phyloP scores from a whole-genome alignment of 441 rosid species.

The Croton setiger region DNA sequence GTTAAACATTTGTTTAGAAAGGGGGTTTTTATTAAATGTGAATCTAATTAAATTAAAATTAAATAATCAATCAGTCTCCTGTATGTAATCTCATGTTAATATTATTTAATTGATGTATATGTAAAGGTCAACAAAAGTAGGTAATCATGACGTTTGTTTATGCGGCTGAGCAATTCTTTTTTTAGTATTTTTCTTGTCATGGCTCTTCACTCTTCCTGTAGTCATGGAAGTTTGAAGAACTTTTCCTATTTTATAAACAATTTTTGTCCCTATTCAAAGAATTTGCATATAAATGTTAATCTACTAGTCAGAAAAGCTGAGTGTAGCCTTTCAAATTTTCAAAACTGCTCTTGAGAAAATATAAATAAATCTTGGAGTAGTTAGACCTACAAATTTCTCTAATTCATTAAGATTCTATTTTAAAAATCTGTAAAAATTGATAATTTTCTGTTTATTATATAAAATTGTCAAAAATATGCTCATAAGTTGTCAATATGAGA shows the following conservation, averaged over 20 bases:
- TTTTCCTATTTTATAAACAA: not conserved
- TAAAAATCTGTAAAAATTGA: not conserved
- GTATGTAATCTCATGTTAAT: not conserved
- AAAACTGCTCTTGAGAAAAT: not conserved
- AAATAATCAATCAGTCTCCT: not conserved
- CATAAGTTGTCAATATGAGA: not conserved
- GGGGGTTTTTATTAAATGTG: too few relatives aligned
- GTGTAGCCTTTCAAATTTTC: not conserved
- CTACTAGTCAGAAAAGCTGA: not conserved
- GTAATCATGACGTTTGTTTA: not conserved
- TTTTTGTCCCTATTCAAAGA: not conserved
- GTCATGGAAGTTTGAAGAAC: not conserved
- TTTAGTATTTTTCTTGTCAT: not conserved
- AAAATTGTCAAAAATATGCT: not conserved
- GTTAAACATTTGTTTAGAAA: too few relatives aligned
- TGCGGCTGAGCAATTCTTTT: not conserved
- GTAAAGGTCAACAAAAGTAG: not conserved
- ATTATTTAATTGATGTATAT: not conserved
- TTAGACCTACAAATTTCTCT: conserved; percentile 11
- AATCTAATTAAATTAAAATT: too few relatives aligned
- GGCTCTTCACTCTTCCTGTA: not conserved
- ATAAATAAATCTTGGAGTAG: not conserved
- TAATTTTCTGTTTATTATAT: not conserved
- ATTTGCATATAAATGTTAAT: not conserved
- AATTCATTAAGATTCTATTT: not conserved